Evolutionary conservation across 2,329 filamentous ascomycete species (phyloP).

Genomic region (Septoria petroselini): DNA sequence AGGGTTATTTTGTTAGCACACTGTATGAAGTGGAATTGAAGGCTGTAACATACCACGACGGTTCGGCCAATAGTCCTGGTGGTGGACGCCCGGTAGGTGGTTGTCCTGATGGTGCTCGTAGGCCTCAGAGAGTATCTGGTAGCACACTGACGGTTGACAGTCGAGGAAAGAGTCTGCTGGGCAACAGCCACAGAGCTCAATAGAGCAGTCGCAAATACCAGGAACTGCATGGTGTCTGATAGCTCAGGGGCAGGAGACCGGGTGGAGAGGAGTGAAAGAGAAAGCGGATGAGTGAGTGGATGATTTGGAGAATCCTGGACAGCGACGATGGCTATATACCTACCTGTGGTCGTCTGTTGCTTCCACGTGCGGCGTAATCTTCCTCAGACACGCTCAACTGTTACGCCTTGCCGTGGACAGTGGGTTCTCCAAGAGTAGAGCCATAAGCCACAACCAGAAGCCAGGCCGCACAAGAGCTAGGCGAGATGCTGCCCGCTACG

Average conservation of each 20-base stretch:
- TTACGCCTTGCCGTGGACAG: conserved; percentile 1
- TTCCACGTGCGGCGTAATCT: neutral
- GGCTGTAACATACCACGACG: neutral
- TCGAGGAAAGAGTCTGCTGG: conserved; percentile 4
- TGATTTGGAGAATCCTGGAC: neutral
- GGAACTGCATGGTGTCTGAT: conserved; percentile 5
- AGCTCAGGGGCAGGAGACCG: neutral
- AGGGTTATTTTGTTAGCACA: neutral
- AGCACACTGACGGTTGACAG: conserved; percentile 4
- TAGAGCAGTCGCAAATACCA: conserved; percentile 5
- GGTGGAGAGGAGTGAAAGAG: neutral
- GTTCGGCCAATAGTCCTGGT: conserved; percentile 8
- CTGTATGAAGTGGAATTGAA: neutral
- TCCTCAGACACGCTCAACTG: neutral
- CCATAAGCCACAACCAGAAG: conserved; percentile 6
- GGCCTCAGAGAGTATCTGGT: conserved; percentile 6
- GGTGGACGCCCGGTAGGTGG: conserved; percentile 4
- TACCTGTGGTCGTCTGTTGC: neutral
- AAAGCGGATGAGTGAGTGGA: conserved; percentile 8
- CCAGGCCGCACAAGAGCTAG: neutral
- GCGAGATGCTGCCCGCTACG: neutral
- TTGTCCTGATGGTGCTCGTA: conserved; percentile 7
- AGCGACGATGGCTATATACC: conserved; percentile 6
- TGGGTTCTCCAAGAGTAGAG: neutral
- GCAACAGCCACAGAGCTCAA: conserved; percentile 9